Evolutionary conservation across 1,284 basidiomycete species (phyloP), one percentile per base, ranked within the genome.

Genomic region (Polyporus tsugae): DNA sequence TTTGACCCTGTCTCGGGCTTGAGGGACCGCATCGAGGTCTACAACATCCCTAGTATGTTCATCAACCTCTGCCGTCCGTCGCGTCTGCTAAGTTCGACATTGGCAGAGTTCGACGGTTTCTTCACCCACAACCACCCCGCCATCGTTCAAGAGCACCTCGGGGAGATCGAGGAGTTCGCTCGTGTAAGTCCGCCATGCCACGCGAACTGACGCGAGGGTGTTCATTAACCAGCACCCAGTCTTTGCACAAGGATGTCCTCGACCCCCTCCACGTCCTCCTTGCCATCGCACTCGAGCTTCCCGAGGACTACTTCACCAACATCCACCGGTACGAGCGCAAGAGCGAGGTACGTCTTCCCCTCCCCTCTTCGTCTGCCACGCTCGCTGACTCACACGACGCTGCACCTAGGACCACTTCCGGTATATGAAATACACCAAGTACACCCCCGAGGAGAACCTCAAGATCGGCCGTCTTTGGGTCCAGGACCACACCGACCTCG

Each of bases 391-490:
- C 1, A 5, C 11, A 11, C 42, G 52, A 49, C n/a, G 2, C 41
- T 3, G 15, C 4, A 2, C 17, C 17, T 11, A 83, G 80, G 83
- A 84, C 67, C 83, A 87, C 72, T 79, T 88, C 35, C 81, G 87
- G 13, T 87, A 87, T 80, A 88, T 88, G 86, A 83, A 86, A 75
- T 88, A 87, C 78, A 74, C 75, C 69, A 84, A 85, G 75, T 85
- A 82, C 75, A 79, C 81, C 6, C 78, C 80, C 0, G 84, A 85
- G 73, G 82, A 86, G 75, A 84, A 83, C 68, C 75, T 74, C 25
- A 79, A 80, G 70, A 72, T 86, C 57, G 78, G 77, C 29, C 76
- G 80, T 42, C 77, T 83, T 58, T 86, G 84, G 82, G 76, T 78
- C 13, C 75, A 77, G 19, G 86, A 85, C 4, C 86, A 88, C 75